Percentiles rank a stretch among this genome's conserved stretches.
Conservation (phyloP, 768 basidiomycete species). For the Tylopilus subfusipes region DNA sequence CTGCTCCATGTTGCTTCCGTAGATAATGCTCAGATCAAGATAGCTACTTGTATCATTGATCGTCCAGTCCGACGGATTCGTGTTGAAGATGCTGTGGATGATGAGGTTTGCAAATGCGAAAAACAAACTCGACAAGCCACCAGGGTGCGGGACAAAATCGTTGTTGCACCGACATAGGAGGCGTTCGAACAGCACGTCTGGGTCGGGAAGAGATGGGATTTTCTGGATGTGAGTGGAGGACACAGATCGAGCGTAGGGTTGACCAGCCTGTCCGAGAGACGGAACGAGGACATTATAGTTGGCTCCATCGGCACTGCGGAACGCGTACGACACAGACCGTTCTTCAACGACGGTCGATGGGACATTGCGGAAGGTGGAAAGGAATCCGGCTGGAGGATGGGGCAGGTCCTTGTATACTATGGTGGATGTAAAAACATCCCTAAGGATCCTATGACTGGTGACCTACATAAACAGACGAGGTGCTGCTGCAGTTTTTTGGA, state of each 20-base stretch:
- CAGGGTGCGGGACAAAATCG: constrained; percentile 53
- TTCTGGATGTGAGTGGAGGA: constrained; percentile 45
- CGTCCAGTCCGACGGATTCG: constrained; percentile 42
- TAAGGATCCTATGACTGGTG: neutral
- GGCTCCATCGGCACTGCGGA: constrained; percentile 57
- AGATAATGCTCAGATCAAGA: constrained; percentile 71
- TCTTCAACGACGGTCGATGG: neutral
- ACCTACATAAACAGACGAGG: constrained; percentile 57
- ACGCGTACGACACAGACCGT: constrained; percentile 43
- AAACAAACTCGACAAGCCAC: constrained; percentile 68
- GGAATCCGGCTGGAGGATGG: constrained; percentile 61
- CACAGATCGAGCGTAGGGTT: constrained; percentile 68
- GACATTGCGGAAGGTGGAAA: constrained; percentile 26
- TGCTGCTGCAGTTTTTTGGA: constrained; percentile 43
- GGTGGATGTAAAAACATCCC: neutral
- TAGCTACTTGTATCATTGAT: constrained; percentile 70
- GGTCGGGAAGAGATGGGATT: constrained; percentile 52
- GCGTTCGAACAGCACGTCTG: constrained; percentile 67
- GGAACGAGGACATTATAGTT: constrained; percentile 56
- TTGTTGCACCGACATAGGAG: constrained; percentile 44
- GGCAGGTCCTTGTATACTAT: constrained; percentile 78
- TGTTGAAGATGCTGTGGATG: constrained; percentile 71
- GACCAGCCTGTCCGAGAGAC: constrained; percentile 53
- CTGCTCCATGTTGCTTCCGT: constrained; percentile 53
- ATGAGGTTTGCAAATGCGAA: constrained; percentile 78